A percentile compares a stretch with the other conserved stretches of the same genome.
Conservation (phyloP, 2,329 filamentous ascomycete species). For the Aspergillus hortae region DNA sequence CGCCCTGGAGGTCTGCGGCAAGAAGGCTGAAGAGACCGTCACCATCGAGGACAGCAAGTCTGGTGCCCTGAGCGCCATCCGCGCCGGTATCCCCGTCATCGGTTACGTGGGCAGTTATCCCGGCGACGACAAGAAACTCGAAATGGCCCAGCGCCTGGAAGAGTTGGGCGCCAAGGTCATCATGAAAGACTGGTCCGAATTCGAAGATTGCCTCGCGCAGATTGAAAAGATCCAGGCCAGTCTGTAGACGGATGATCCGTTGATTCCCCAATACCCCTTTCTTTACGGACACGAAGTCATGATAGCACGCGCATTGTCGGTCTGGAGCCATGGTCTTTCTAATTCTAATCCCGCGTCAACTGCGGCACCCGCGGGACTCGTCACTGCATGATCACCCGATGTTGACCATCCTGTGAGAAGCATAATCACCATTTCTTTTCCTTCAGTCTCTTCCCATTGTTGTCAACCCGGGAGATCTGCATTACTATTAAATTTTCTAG, state of each 20-base stretch:
- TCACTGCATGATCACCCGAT: neutral
- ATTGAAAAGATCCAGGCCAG: slow-evolving; percentile 33
- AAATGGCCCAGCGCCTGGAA: slow-evolving; percentile 61
- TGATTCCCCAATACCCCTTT: slow-evolving; percentile 1
- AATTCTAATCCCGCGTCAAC: neutral
- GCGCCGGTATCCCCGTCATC: slow-evolving; percentile 75
- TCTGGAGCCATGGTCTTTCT: slow-evolving; percentile 3
- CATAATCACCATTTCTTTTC: slow-evolving; percentile 2
- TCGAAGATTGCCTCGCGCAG: slow-evolving; percentile 39
- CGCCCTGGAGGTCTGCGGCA: slow-evolving; percentile 70
- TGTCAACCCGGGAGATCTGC: slow-evolving; percentile 8
- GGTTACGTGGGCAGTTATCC: slow-evolving; percentile 81
- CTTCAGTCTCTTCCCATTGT: slow-evolving; percentile 1
- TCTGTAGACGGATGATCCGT: neutral
- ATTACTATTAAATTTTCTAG: slow-evolving; percentile 14
- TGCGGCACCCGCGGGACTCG: neutral
- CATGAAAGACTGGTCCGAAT: slow-evolving; percentile 51
- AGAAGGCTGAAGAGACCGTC: slow-evolving; percentile 67
- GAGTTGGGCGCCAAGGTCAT: slow-evolving; percentile 62
- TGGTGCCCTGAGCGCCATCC: slow-evolving; percentile 71
- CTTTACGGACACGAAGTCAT: slow-evolving; percentile 25
- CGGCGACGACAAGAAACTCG: slow-evolving; percentile 54
- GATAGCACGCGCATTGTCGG: slow-evolving; percentile 27
- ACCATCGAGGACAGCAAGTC: slow-evolving; percentile 88
- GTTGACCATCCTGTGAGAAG: neutral